A percentile compares a stretch with the other conserved stretches of the same genome.
Conservation (phyloP, 768 basidiomycete genomes). For the Daedaleopsis sinensis region DNA sequence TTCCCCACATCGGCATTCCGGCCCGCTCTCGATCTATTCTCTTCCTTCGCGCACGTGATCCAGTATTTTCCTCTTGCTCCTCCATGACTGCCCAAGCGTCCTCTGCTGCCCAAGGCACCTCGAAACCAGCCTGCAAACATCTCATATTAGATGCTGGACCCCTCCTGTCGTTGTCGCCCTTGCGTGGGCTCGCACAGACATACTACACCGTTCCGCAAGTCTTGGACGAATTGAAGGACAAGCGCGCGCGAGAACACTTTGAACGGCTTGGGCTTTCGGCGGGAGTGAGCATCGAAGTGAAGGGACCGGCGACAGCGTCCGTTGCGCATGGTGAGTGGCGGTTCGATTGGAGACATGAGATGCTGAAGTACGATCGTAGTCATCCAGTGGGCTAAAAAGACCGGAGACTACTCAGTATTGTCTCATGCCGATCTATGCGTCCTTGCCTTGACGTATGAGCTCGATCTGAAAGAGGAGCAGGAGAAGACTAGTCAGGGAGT, state of each 20-base stretch:
- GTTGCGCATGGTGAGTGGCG: slow-evolving; percentile 57
- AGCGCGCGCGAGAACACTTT: slow-evolving; percentile 84
- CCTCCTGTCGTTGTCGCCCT: slow-evolving; percentile 83
- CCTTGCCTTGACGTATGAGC: slow-evolving; percentile 81
- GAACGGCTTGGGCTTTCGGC: slow-evolving; percentile 74
- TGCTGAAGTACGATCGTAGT: slow-evolving; percentile 51
- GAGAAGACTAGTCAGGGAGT: slow-evolving; percentile 1
- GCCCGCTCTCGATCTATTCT: slow-evolving; percentile 17
- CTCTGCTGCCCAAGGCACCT: slow-evolving; percentile 15
- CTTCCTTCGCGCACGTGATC: slow-evolving; percentile 23
- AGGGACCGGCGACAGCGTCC: slow-evolving; percentile 69
- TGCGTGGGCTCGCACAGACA: slow-evolving; percentile 84
- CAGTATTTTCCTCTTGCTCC: slow-evolving; percentile 20
- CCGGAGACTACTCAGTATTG: slow-evolving; percentile 92
- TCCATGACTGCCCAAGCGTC: slow-evolving; percentile 22
- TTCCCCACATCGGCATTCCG: not conserved
- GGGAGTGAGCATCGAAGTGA: slow-evolving; percentile 74
- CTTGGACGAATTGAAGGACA: slow-evolving; percentile 87
- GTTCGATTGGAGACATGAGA: not conserved
- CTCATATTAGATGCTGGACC: slow-evolving; percentile 95
- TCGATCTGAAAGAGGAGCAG: slow-evolving; percentile 54
- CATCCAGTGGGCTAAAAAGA: slow-evolving; percentile 90
- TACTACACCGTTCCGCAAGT: slow-evolving; percentile 93
- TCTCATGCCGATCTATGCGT: slow-evolving; percentile 91
- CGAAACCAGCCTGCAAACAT: slow-evolving; percentile 61